Percentiles rank a stretch among this genome's conserved stretches.
Evolutionary conservation across 441 rosid species (phyloP).

Genomic region (Adansonia rubrostipa): DNA sequence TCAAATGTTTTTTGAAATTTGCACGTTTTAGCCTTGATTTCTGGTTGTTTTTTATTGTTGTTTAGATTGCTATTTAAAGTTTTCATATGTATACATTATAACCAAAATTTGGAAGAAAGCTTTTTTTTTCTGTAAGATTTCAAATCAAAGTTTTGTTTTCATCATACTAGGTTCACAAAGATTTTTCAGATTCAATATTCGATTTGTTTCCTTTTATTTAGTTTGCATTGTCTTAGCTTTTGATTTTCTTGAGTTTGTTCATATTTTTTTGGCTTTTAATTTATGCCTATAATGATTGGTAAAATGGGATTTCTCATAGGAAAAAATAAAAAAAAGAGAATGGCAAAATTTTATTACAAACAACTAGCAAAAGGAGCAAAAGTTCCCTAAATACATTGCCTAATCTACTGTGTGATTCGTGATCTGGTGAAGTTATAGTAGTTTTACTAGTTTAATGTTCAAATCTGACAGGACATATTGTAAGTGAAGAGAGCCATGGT

Average conservation of each 20-base stretch:
- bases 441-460: conserved; percentile 3
- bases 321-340: background rate
- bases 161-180: background rate
- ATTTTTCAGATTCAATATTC: conserved; percentile 6
- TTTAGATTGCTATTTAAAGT: conserved; percentile 11
- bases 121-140: conserved; percentile 17
- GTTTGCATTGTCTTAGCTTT: background rate
- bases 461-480: background rate
- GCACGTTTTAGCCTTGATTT: conserved; percentile 23
- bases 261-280: conserved; percentile 17
- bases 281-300: background rate
- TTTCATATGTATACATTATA: background rate
- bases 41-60: conserved; percentile 1
- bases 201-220: background rate
- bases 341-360: background rate
- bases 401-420: background rate
- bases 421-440: background rate
- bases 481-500: conserved; percentile 12
- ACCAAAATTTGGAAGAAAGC: conserved; percentile 11
- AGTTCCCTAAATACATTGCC: background rate
- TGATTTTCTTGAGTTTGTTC: background rate
- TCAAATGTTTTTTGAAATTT: conserved; percentile 13
- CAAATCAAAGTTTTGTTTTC: conserved; percentile 21
- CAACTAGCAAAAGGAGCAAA: background rate
- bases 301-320: conserved; percentile 4